Conservation (phyloP, 768 basidiomycete genomes). For the Serendipita indica region DNA sequence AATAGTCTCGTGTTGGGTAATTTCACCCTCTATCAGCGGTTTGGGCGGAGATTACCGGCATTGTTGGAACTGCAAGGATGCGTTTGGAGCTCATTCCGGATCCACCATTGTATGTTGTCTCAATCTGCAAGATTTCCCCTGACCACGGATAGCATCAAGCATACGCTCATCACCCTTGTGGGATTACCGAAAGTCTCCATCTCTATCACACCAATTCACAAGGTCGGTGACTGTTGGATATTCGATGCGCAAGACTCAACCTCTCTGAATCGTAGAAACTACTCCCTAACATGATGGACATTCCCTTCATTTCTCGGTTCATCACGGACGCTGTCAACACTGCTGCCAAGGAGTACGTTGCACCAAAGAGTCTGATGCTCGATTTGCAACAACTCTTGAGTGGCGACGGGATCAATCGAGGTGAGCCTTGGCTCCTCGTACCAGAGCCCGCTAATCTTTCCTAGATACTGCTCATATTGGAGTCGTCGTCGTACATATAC, state of each 20-base stretch:
- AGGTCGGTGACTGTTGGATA: constrained; percentile 1
- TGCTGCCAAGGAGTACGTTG: constrained; percentile 10
- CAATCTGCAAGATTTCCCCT: neutral
- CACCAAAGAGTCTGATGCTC: constrained; percentile 9
- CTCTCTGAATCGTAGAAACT: neutral
- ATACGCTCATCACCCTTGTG: constrained; percentile 7
- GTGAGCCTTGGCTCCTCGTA: neutral
- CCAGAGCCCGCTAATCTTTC: neutral
- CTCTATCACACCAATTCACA: constrained; percentile 9
- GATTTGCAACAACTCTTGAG: constrained; percentile 9
- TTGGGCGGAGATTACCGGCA: constrained; percentile 10
- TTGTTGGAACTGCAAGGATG: constrained; percentile 4
- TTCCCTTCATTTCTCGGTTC: neutral
- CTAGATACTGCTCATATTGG: constrained; percentile 9
- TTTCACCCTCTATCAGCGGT: neutral
- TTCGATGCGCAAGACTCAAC: neutral
- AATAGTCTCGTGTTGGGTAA: neutral
- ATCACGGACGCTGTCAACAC: constrained; percentile 10
- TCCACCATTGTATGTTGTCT: constrained; percentile 8
- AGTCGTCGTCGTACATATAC: constrained; percentile 10
- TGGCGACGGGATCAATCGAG: constrained; percentile 9
- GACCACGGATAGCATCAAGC: neutral
- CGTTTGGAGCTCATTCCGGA: constrained; percentile 6
- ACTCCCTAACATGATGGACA: constrained; percentile 3
- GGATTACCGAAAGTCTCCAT: constrained; percentile 10